Base-by-base conservation (phyloP, 139 green algal species). In the Picocystis salinarum region DNA sequence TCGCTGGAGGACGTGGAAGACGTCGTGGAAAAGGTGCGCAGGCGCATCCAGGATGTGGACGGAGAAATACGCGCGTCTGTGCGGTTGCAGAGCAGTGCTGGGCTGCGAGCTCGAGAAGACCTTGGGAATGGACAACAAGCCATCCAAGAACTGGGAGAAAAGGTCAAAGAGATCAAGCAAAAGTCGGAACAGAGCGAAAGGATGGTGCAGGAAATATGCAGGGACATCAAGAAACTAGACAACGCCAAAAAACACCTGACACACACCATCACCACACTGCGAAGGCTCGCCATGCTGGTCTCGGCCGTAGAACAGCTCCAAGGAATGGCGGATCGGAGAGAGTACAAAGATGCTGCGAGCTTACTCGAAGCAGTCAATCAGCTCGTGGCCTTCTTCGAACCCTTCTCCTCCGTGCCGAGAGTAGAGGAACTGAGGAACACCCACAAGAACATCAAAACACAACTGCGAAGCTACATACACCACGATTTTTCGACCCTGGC, bases 181-280 rank as follows among this genome's bases (percentile, higher is more conserved):
- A 91, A 93, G 56, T 74, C 79, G 6, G 77, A 84, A 51, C 67
- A 84, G 56, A 92, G 69, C 45, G 82, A 97, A 61, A 59, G 61
- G 12, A 85, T 95, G 73, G 85, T 95, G 26, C 77, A 94, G 54
- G 85, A 96, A 53, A 95, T 96, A 33, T 93, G 81, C 40, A 60
- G 79, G 4, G 85, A 94, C 66, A 93, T 95, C 51, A 75, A 77
- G 48, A 92, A 91, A 63, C 70, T 97, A 20, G 87, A 97, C 62
- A 81, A 67, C 42, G 88, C 87, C 15, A 97, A 97, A 69, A 74
- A 74, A 41, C 80, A 96, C 63, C 69, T 97, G 6, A 94, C 83
- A 0, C 62, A 69, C 62, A 80, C 82, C 48, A 96, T 97, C 59
- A 95, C 87, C 7, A 75, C 79, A 6, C 61, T 97, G 27, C 53